These are phyloP conservation scores for Eremothecium sinecaudum DNA, from an alignment of 1,139 yeast species.

Conservation along the genomic window DNA sequence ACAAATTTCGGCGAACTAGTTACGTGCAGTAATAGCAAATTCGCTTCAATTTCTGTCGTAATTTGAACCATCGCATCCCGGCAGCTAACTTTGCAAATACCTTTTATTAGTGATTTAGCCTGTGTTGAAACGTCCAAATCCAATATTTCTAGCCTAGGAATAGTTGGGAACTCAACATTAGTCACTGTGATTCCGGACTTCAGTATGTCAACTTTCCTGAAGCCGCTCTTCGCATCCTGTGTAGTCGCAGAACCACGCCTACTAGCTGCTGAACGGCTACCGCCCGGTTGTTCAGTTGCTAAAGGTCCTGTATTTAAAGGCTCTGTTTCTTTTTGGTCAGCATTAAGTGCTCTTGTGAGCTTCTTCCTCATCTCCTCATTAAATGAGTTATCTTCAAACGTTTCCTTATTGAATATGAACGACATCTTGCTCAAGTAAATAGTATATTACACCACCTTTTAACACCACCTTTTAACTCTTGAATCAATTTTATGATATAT, in stretches of 20 bases:
- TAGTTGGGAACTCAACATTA: slow-evolving; percentile 26
- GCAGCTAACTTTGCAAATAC: slow-evolving; percentile 28
- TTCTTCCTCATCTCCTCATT: slow-evolving; percentile 25
- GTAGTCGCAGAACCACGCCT: background rate
- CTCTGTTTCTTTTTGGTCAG: slow-evolving; percentile 8
- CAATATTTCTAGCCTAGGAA: slow-evolving; percentile 28
- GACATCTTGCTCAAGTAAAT: slow-evolving; percentile 19
- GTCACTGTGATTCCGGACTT: slow-evolving; percentile 27
- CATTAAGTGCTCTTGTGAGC: slow-evolving; percentile 23
- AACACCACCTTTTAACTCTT: too few relatives aligned
- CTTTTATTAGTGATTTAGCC: slow-evolving; percentile 27
- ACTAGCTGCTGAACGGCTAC: background rate
- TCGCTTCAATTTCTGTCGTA: slow-evolving; percentile 30
- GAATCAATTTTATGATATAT: too few relatives aligned
- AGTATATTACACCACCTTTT: too few relatives aligned
- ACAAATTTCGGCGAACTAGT: slow-evolving; percentile 25
- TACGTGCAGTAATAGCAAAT: slow-evolving; percentile 24
- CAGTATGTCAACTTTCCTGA: slow-evolving; percentile 22
- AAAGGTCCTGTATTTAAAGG: slow-evolving; percentile 5
- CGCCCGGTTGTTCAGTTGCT: slow-evolving; percentile 1
- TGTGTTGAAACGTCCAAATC: slow-evolving; percentile 27
- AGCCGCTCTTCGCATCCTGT: slow-evolving; percentile 8
- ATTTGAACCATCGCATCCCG: slow-evolving; percentile 27
- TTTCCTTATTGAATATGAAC: slow-evolving; percentile 24
- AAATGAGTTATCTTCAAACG: slow-evolving; percentile 26